These are phyloP conservation scores for Boletus rubescentipes DNA, from an alignment of 768 basidiomycete species.

Conservation along the genomic window DNA sequence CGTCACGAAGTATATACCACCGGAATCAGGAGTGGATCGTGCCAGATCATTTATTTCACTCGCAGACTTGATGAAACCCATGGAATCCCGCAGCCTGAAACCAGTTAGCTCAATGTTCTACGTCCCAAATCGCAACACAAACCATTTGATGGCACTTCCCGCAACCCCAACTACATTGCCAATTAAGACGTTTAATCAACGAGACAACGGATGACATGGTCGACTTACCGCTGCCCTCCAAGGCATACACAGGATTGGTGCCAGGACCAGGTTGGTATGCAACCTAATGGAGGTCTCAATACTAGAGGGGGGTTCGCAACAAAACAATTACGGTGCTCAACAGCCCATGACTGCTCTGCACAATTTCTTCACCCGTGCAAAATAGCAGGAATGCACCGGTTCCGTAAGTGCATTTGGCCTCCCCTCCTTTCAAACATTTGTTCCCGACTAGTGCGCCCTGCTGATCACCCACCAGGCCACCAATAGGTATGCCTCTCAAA, in stretches of 20 bases:
- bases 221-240: constrained; percentile 87
- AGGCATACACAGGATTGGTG: constrained; percentile 81
- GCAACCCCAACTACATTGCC: constrained; percentile 76
- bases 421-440: constrained; percentile 87
- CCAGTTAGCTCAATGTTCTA: background rate
- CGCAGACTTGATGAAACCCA: constrained; percentile 78
- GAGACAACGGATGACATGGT: background rate
- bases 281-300: constrained; percentile 46
- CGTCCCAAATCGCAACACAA: constrained; percentile 5
- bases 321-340: constrained; percentile 69
- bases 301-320: background rate
- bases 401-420: constrained; percentile 98
- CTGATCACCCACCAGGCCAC: constrained; percentile 96
- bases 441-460: constrained; percentile 96
- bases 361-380: constrained; percentile 86
- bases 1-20: constrained; percentile 95
- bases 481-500: constrained; percentile 77
- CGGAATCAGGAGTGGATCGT: constrained; percentile 69
- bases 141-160: constrained; percentile 94
- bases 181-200: background rate
- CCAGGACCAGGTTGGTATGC: constrained; percentile 86
- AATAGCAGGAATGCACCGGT: constrained; percentile 96
- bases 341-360: constrained; percentile 83
- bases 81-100: constrained; percentile 80
- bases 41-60: constrained; percentile 85